Conservation (phyloP, 371 early-diverging fungal genomes). For the Umbelopsis sp. region DNA sequence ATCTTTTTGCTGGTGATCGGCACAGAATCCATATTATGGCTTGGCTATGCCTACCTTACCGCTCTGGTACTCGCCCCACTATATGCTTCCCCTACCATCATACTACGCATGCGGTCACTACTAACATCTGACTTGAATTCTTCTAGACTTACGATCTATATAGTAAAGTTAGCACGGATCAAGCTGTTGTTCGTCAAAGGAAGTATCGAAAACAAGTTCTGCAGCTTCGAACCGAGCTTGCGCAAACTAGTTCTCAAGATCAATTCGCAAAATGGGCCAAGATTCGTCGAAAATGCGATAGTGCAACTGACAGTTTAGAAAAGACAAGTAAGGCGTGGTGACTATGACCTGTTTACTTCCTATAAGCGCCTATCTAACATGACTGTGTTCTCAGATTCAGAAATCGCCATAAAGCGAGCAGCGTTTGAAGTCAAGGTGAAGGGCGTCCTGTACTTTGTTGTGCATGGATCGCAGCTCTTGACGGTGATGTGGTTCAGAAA, state of each 20-base stretch:
- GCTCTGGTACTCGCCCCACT: slow-evolving; percentile 38
- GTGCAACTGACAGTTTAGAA: slow-evolving; percentile 63
- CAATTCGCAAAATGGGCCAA: slow-evolving; percentile 97
- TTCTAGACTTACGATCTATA: slow-evolving; percentile 56
- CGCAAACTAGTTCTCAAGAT: slow-evolving; percentile 78
- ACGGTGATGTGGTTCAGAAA: slow-evolving; percentile 73
- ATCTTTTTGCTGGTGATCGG: slow-evolving; percentile 58
- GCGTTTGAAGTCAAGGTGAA: slow-evolving; percentile 82
- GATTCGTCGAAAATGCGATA: slow-evolving; percentile 83
- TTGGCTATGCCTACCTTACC: slow-evolving; percentile 61
- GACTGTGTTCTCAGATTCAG: slow-evolving; percentile 48
- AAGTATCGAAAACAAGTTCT: slow-evolving; percentile 64
- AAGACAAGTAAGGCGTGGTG: slow-evolving; percentile 52
- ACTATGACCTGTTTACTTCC: not conserved
- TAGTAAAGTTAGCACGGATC: slow-evolving; percentile 47
- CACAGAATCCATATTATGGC: slow-evolving; percentile 58
- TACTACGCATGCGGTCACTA: not conserved
- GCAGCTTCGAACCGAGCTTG: slow-evolving; percentile 59
- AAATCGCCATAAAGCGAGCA: slow-evolving; percentile 67
- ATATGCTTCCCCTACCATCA: not conserved
- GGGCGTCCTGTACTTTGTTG: slow-evolving; percentile 68
- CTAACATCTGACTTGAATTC: not conserved
- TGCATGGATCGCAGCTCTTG: slow-evolving; percentile 73
- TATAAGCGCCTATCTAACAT: slow-evolving; percentile 15
- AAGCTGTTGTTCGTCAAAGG: slow-evolving; percentile 49